Conservation (phyloP, 495 filamentous ascomycete genomes). For the Penicillium cataractarum region DNA sequence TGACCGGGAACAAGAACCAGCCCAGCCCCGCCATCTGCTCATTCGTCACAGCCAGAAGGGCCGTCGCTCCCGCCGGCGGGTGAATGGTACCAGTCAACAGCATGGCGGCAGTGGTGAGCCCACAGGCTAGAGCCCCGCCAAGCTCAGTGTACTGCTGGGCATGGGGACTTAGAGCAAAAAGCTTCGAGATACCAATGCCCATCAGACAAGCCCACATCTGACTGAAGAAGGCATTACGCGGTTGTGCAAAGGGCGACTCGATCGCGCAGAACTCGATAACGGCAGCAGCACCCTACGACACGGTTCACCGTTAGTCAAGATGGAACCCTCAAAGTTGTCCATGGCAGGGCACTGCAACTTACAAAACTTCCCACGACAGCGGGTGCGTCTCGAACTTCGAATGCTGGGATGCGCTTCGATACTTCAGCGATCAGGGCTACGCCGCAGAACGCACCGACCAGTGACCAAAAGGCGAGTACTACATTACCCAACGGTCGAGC, state of each 20-base stretch:
- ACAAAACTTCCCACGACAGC: constrained; percentile 49
- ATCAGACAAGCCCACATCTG: constrained; percentile 69
- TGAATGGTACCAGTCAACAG: constrained; percentile 77
- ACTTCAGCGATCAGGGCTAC: constrained; percentile 47
- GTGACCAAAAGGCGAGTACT: constrained; percentile 44
- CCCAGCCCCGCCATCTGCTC: constrained; percentile 57
- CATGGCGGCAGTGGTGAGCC: constrained; percentile 72
- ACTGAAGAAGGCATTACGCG: constrained; percentile 73
- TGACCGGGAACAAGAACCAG: constrained; percentile 72
- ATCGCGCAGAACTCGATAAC: constrained; percentile 74
- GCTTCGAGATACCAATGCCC: constrained; percentile 70
- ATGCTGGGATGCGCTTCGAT: constrained; percentile 42
- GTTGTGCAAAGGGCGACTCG: constrained; percentile 83
- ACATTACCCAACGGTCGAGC: constrained; percentile 41
- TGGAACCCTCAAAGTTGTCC: not conserved
- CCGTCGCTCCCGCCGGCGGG: constrained; percentile 87
- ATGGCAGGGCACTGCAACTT: too few species aligned
- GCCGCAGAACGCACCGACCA: constrained; percentile 50
- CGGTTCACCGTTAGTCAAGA: constrained; percentile 1
- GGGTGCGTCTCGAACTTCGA: constrained; percentile 40
- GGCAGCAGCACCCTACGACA: constrained; percentile 70
- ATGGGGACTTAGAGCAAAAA: constrained; percentile 63
- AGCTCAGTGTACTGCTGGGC: constrained; percentile 60
- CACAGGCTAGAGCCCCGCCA: constrained; percentile 71
- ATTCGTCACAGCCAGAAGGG: constrained; percentile 73